These are phyloP conservation scores for Cystobasidium slooffiae DNA, from an alignment of 1,284 basidiomycete genomes.

Conservation along the genomic window DNA sequence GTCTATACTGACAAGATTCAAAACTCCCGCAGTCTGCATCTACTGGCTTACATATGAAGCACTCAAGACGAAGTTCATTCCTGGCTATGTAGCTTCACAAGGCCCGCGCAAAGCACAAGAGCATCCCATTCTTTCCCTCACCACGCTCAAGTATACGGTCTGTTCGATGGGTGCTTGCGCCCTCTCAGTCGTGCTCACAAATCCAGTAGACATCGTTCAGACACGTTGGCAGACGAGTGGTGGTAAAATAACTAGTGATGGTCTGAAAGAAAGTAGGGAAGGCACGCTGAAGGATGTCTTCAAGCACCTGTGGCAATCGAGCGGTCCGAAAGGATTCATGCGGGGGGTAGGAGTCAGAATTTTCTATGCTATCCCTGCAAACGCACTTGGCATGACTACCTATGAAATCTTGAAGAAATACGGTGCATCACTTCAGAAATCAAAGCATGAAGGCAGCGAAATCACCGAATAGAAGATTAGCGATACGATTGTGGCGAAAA, in stretches of 20 bases:
- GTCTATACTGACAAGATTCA: neutral
- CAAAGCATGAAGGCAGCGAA: neutral
- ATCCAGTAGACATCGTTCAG: slow-evolving; percentile 51
- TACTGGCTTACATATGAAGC: slow-evolving; percentile 49
- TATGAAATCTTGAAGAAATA: slow-evolving; percentile 50
- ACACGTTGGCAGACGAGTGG: slow-evolving; percentile 51
- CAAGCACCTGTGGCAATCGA: slow-evolving; percentile 45
- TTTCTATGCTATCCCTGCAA: slow-evolving; percentile 51
- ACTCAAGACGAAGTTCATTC: slow-evolving; percentile 51
- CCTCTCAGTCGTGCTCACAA: slow-evolving; percentile 47
- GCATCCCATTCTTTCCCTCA: slow-evolving; percentile 32
- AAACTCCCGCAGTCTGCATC: slow-evolving; percentile 11
- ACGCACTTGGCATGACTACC: slow-evolving; percentile 49
- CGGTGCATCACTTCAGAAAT: neutral
- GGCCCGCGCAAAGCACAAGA: slow-evolving; percentile 20
- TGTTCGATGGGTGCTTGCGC: slow-evolving; percentile 49
- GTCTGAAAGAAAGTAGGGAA: slow-evolving; percentile 27
- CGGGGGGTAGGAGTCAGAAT: slow-evolving; percentile 49
- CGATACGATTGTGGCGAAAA: neutral
- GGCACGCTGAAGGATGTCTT: slow-evolving; percentile 47
- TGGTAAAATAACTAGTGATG: slow-evolving; percentile 39
- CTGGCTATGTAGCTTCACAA: slow-evolving; percentile 45
- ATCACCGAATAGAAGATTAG: neutral
- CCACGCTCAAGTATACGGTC: slow-evolving; percentile 48
- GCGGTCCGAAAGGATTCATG: slow-evolving; percentile 47